Conservation (phyloP, 2,329 filamentous ascomycete species). For the Botrytis pseudocinerea region DNA sequence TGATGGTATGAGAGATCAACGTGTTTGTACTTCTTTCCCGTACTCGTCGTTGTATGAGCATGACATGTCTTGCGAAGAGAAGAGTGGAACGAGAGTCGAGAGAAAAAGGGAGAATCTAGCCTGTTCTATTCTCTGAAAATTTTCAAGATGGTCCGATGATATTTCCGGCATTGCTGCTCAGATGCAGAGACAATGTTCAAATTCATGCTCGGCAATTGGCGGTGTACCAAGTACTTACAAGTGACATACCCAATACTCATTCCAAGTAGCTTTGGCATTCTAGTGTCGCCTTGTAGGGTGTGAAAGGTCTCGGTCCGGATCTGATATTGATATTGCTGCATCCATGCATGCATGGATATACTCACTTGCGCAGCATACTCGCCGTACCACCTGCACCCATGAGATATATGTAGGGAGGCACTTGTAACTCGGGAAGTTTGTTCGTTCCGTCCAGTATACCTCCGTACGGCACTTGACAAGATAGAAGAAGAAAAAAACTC, state of each 20-base stretch:
- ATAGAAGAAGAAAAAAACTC: conserved; percentile 4
- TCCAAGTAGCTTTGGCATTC: neutral
- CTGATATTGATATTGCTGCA: conserved; percentile 21
- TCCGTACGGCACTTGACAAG: conserved; percentile 17
- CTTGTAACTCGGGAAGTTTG: conserved; percentile 17
- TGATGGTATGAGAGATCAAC: neutral
- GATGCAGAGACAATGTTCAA: conserved; percentile 1
- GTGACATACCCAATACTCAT: conserved; percentile 9
- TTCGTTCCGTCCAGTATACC: conserved; percentile 20
- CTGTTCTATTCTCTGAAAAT: neutral
- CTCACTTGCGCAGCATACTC: conserved; percentile 16
- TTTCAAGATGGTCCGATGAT: neutral
- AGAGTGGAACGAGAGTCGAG: neutral
- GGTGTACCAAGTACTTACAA: conserved; percentile 19
- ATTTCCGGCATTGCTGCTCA: neutral
- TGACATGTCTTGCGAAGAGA: neutral
- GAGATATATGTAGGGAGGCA: conserved; percentile 14
- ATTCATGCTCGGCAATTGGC: conserved; percentile 16
- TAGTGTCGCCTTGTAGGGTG: conserved; percentile 16
- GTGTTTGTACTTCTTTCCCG: neutral
- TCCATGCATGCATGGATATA: conserved; percentile 15
- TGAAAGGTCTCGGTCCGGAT: conserved; percentile 17
- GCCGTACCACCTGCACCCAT: neutral
- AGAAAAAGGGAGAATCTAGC: neutral
- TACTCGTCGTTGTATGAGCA: neutral